Base-by-base conservation (phyloP, 805 yeast species). In the Ogataea sp. region DNA sequence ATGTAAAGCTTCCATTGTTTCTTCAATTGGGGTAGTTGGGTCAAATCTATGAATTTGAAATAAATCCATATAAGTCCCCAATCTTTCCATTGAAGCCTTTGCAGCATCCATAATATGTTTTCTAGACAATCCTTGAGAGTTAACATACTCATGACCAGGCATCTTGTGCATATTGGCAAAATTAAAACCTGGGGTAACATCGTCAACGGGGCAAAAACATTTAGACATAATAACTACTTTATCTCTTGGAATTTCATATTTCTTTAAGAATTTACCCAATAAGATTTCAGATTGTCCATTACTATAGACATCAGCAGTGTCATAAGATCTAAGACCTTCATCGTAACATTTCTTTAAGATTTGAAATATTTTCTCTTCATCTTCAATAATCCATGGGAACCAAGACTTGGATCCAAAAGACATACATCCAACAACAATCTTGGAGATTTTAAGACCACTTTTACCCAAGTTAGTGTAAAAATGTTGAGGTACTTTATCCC, bases 41-140 rank as follows among this genome's bases (percentile, higher is more conserved):
- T 78, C 83, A 36, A 65, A 54, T 41, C 83, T 56, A 55, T 78
- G 83, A 46, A 78, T 72, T 55, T 75, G 83, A 16, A 67, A 59
- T 18, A 78, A 65, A 49, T 72, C 77, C 34, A 71, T 62, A 43
- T 70, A 67, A 4, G 77, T 71, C 5, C 78, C 78, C 42, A 72
- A 50, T 50, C 78, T 60, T 42, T 57, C 53, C 14, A 62, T 65
- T 2, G 70, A 63, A 6, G 47, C 58, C 34, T 53, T 50, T 35
- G 51, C 64, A 34, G 72, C 74, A 42, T 69, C 73, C 15, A 70
- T 43, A 18, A 73, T 64, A 50, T 71, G 75, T 43, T 69, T 71
- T 41, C 73, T 50, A 6, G 71, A 65, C 7, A 66, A 46, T 4
- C 78, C 77, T 34, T 46, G 36, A n/a, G 60, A 51, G 43, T 70